Base-by-base conservation (phyloP, 768 basidiomycete genomes). In the Sarcomyxa edulis region DNA sequence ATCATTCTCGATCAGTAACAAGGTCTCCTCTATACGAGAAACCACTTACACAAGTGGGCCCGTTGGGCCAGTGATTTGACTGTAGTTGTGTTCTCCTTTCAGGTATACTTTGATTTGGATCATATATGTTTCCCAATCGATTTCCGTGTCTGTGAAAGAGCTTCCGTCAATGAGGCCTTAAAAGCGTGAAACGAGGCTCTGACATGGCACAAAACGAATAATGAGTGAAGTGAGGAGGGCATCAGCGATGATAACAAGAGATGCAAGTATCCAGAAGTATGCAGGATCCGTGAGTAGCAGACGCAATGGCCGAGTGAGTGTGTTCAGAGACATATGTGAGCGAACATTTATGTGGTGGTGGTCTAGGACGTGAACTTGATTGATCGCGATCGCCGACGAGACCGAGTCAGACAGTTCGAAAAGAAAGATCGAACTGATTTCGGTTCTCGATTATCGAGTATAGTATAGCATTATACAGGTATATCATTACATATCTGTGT, bases 101-200 rank as follows among this genome's bases (percentile, higher is more conserved):
- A 87, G 50, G 62, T 88, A 92, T 28, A 84, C 56, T 40, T 82
- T 72, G 1, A 87, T 74, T 37, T 98, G 96, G 37, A 83, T 66
- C 80, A 97, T 91, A 55, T 99, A 99, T 0, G 96, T 97, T 52
- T 83, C 75, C 81, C 90, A 98, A 63, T 99, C 96, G 51, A 99
- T 99, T 62, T 99, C 94, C 8, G 96, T 98, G 64, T 94, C 95
- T 97, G 66, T 35, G 37, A 20, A n/a, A 37, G 23, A n/a, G n/a
- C n/a, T n/a, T n/a, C n/a, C n/a, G n/a, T n/a, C n/a, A n/a, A n/a
- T n/a, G n/a, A n/a, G n/a, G n/a, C n/a, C n/a, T n/a, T n/a, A 23
- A 23, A 32, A 25, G 30, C 32, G 20, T 32, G 10, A 43, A 45
- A 44, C 23, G 37, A 29, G 37, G 20, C 35, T 61, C 85, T 68